Conservation (phyloP, 2,329 filamentous ascomycete genomes). For the Gnomoniopsis sp. region DNA sequence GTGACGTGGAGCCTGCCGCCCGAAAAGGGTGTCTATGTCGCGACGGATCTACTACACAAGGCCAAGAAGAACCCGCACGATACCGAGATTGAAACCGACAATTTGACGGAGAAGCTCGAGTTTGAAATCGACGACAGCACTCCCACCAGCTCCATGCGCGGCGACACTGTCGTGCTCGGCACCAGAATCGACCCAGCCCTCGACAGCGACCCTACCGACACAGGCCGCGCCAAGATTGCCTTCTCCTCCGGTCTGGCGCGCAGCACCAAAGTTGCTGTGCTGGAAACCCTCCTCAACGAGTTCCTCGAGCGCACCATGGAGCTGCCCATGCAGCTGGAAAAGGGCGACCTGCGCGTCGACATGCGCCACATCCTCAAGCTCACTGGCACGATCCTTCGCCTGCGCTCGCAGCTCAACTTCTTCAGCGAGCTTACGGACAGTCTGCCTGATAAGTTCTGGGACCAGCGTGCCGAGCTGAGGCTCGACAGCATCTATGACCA, state of each 20-base stretch:
- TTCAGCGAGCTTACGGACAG: constrained; percentile 96
- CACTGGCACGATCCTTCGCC: constrained; percentile 84
- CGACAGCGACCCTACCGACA: constrained; percentile 44
- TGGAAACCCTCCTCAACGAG: constrained; percentile 76
- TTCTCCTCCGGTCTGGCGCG: constrained; percentile 92
- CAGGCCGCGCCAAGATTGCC: constrained; percentile 72
- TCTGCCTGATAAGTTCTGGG: constrained; percentile 96
- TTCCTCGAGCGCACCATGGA: constrained; percentile 85
- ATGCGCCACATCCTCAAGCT: constrained; percentile 83
- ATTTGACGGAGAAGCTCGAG: constrained; percentile 57
- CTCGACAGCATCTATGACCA: constrained; percentile 95
- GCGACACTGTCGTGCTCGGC: constrained; percentile 85
- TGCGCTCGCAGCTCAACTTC: constrained; percentile 90
- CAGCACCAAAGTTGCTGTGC: constrained; percentile 87
- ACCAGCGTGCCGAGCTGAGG: constrained; percentile 80
- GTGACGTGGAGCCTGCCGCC: constrained; percentile 88
- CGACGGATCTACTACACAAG: constrained; percentile 68
- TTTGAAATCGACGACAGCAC: constrained; percentile 72
- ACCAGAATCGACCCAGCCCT: constrained; percentile 58
- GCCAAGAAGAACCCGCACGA: constrained; percentile 75
- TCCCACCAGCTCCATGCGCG: constrained; percentile 74
- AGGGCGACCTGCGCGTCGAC: constrained; percentile 43
- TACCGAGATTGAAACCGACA: constrained; percentile 74
- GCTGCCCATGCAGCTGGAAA: constrained; percentile 74
- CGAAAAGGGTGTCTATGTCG: constrained; percentile 65